phyloP scores from a whole-genome alignment of 352 stramenopile genomes.

The Pythium aristosporum region DNA sequence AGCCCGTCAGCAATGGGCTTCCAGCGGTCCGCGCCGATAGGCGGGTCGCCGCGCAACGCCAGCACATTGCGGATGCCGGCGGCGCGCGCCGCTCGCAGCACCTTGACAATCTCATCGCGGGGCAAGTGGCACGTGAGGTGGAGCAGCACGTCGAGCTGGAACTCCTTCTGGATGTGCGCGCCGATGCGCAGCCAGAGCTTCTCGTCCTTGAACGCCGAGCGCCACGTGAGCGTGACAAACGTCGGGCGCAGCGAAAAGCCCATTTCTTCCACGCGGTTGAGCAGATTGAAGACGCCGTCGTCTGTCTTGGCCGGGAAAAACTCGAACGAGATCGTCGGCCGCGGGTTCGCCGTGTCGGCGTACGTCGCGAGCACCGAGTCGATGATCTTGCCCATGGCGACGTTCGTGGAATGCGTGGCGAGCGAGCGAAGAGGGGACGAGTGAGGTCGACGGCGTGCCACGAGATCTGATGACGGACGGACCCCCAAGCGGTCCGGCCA shows the following conservation, averaged over 20 bases:
- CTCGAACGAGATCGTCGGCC: constrained; percentile 81
- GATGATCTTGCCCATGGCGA: constrained; percentile 79
- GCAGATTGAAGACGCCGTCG: constrained; percentile 81
- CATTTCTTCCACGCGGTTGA: constrained; percentile 87
- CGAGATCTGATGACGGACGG: not conserved
- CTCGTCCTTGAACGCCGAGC: constrained; percentile 88
- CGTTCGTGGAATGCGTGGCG: not conserved
- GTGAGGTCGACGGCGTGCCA: constrained; percentile 1
- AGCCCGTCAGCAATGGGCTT: constrained; percentile 85
- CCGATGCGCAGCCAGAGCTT: constrained; percentile 89
- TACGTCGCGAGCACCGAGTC: constrained; percentile 67
- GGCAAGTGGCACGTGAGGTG: constrained; percentile 81
- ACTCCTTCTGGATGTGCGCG: constrained; percentile 85
- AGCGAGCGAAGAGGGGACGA: not conserved
- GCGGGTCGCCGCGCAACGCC: constrained; percentile 95
- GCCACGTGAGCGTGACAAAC: constrained; percentile 90
- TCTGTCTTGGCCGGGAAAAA: constrained; percentile 89
- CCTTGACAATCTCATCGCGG: constrained; percentile 56
- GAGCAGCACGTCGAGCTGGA: constrained; percentile 80
- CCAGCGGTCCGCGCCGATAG: constrained; percentile 89
- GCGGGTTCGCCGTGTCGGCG: constrained; percentile 31
- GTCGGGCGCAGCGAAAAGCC: constrained; percentile 79
- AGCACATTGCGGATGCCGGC: constrained; percentile 98
- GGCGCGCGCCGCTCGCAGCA: constrained; percentile 65
- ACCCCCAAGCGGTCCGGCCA: not conserved